These are phyloP conservation scores for Colletotrichum sp. DNA, from an alignment of 2,329 filamentous ascomycete genomes.

Conservation along the genomic window DNA sequence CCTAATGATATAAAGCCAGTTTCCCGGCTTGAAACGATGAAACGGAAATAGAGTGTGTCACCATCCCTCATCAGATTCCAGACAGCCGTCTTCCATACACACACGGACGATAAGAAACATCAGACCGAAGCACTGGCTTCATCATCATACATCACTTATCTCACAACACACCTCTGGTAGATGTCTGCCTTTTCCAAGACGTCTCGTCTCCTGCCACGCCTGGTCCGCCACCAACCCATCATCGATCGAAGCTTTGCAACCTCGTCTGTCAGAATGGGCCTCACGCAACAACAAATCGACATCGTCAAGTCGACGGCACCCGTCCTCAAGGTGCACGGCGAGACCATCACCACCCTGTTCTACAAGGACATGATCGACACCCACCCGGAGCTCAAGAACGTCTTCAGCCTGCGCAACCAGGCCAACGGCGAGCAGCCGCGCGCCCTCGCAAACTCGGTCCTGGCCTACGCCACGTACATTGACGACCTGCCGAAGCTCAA, in stretches of 20 bases:
- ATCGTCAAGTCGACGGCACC: conserved; percentile 82
- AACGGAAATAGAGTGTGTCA: neutral
- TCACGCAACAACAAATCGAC: conserved; percentile 68
- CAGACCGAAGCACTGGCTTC: neutral
- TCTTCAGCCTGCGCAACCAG: conserved; percentile 77
- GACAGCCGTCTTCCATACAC: neutral
- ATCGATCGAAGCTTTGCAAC: neutral
- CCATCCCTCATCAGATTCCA: neutral
- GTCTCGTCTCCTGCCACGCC: neutral
- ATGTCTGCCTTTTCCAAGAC: neutral
- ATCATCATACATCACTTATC: neutral
- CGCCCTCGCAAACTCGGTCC: conserved; percentile 73
- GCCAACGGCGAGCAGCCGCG: conserved; percentile 69
- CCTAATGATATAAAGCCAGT: neutral
- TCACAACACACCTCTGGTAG: neutral
- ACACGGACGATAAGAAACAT: neutral
- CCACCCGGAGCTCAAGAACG: conserved; percentile 68
- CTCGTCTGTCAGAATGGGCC: conserved; percentile 40
- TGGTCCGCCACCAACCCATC: neutral
- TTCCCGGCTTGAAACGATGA: neutral
- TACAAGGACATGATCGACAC: conserved; percentile 71
- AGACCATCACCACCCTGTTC: conserved; percentile 73
- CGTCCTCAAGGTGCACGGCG: conserved; percentile 71
- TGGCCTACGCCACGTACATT: conserved; percentile 76
- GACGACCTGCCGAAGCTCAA: conserved; percentile 68